phyloP scores from a whole-genome alignment of 257 asterid species.

The Avicennia marina region DNA sequence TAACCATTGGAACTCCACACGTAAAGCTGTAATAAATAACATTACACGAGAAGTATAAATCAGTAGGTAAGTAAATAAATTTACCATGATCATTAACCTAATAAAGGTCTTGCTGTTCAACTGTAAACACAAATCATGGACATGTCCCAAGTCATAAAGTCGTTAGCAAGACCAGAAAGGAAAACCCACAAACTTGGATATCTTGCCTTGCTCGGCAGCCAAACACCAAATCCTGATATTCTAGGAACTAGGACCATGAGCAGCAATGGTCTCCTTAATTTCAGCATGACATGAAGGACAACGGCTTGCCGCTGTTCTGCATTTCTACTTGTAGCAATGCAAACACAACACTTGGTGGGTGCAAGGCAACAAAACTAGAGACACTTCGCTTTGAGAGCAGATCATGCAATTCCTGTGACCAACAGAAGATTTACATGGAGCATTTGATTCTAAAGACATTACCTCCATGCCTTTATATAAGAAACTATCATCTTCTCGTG shows the following conservation, averaged over 20 bases:
- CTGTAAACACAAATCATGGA: too few relatives aligned
- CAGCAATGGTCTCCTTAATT: constrained; percentile 17
- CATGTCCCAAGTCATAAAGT: too few relatives aligned
- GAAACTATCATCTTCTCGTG: constrained; percentile 1
- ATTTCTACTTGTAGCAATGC: constrained; percentile 7
- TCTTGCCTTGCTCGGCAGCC: too few relatives aligned
- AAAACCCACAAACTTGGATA: background rate
- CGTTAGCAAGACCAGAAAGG: too few relatives aligned
- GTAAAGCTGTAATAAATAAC: too few relatives aligned
- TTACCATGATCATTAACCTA: too few relatives aligned
- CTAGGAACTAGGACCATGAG: constrained; percentile 12
- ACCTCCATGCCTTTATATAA: background rate
- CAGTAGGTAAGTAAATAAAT: too few relatives aligned
- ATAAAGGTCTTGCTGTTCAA: too few relatives aligned
- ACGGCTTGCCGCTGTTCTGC: background rate
- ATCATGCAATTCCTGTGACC: constrained; percentile 22
- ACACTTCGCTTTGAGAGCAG: constrained; percentile 20
- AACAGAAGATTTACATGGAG: background rate
- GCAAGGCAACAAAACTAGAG: constrained; percentile 24
- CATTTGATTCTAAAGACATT: constrained; percentile 1
- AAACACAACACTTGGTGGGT: constrained; percentile 26
- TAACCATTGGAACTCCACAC: too few relatives aligned
- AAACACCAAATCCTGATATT: background rate
- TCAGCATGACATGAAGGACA: constrained; percentile 20
- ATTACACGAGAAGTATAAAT: too few relatives aligned